Evolutionary conservation across 2,329 filamentous ascomycete species (phyloP).

Genomic region (Tolypocladium ovalisporum): DNA sequence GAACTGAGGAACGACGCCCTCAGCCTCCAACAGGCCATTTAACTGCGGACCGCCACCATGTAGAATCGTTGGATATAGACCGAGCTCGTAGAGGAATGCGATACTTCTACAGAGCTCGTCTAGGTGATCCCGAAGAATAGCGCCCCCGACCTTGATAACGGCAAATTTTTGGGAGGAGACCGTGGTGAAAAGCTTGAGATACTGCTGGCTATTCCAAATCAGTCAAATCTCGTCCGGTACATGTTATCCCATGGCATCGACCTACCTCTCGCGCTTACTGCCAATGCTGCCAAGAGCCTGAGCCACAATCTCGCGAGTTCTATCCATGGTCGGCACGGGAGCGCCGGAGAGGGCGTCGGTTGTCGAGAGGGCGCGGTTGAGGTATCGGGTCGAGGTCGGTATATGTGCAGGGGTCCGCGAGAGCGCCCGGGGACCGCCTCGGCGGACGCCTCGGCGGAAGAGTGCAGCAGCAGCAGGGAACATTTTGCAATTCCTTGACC

Average conservation of each 20-base stretch:
- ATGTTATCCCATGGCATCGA: too few species aligned
- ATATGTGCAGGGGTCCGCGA: too few species aligned
- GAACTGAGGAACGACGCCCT: slow-evolving; percentile 89
- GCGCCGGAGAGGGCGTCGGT: slow-evolving; percentile 6
- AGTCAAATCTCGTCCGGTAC: too few species aligned
- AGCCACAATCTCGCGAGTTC: slow-evolving; percentile 24
- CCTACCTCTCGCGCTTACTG: slow-evolving; percentile 89
- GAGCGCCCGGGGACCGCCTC: too few species aligned
- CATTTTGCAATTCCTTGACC: too few species aligned
- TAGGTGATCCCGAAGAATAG: slow-evolving; percentile 66
- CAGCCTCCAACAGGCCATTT: slow-evolving; percentile 80
- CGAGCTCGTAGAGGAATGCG: slow-evolving; percentile 88
- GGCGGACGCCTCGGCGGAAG: too few species aligned
- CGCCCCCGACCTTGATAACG: slow-evolving; percentile 95
- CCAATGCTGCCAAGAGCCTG: slow-evolving; percentile 84
- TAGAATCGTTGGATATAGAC: slow-evolving; percentile 88
- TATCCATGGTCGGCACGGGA: slow-evolving; percentile 12
- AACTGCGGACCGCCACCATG: slow-evolving; percentile 93
- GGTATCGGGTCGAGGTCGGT: too few species aligned
- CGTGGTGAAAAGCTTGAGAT: slow-evolving; percentile 93
- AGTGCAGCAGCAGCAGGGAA: too few species aligned
- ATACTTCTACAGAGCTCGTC: slow-evolving; percentile 84
- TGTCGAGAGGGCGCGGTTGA: slow-evolving; percentile 12
- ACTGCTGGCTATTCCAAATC: too few species aligned
- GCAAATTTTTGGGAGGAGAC: slow-evolving; percentile 96